Evolutionary conservation across 192 early-diverging fungal species (phyloP).

Genomic region (Oehlia diaphana): DNA sequence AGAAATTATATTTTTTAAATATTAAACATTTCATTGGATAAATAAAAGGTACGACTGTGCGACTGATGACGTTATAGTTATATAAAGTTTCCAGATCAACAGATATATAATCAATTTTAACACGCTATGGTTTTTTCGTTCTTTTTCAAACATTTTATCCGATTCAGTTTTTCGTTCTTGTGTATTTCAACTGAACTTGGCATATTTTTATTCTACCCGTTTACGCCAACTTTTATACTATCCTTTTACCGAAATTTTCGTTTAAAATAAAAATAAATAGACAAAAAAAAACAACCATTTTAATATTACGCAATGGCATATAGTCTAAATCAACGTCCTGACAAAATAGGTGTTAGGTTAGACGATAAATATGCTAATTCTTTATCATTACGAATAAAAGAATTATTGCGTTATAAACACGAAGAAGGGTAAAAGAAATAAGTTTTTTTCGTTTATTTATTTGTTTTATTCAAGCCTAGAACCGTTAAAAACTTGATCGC

Average conservation of each 20-base stretch:
- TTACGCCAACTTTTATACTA: neutral
- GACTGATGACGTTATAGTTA: conserved; percentile 3
- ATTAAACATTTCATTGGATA: conserved; percentile 4
- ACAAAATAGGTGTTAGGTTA: conserved; percentile 15
- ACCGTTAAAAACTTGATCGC: neutral
- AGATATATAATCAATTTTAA: neutral
- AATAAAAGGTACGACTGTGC: neutral
- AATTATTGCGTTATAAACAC: conserved; percentile 6
- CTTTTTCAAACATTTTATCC: neutral
- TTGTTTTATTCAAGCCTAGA: neutral
- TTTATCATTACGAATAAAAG: conserved; percentile 8
- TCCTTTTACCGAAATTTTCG: neutral
- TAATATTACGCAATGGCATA: conserved; percentile 8
- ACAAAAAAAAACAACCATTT: neutral
- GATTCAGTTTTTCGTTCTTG: neutral
- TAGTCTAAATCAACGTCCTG: conserved; percentile 1
- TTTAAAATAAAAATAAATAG: neutral
- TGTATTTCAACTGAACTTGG: neutral
- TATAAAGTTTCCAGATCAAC: neutral
- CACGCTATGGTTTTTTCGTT: neutral
- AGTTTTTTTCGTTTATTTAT: too few species aligned
- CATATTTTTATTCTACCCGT: neutral
- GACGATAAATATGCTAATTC: conserved; percentile 11
- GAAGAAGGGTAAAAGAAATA: neutral
- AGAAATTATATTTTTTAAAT: neutral